These are phyloP conservation scores for Paramecium tetraurelia DNA, from an alignment of 73 alveolate species.

Conservation along the genomic window DNA sequence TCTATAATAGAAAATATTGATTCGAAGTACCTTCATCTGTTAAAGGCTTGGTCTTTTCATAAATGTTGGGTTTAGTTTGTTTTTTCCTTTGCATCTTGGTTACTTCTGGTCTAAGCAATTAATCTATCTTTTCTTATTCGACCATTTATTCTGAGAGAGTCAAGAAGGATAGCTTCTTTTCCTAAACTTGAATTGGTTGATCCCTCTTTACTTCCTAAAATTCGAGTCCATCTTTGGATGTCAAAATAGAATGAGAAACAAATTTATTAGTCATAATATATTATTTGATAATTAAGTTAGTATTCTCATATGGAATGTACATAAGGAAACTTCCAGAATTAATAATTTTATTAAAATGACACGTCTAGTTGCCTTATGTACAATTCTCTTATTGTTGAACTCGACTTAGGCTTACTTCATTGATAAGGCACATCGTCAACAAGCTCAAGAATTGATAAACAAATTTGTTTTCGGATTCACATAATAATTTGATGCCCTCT, in stretches of 20 bases:
- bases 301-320: not conserved
- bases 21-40: slow-evolving; percentile 17
- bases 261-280: not conserved
- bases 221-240: slow-evolving; percentile 39
- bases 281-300: not conserved
- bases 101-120: not conserved
- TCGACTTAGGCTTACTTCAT: not conserved
- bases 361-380: not conserved
- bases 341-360: not conserved
- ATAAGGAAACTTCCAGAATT: not conserved
- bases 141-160: not conserved
- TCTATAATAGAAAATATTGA: not conserved
- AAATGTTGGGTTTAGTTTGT: slow-evolving; percentile 1
- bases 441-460: not conserved
- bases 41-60: slow-evolving; percentile 33
- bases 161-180: not conserved
- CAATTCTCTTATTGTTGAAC: not conserved
- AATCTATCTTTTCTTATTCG: not conserved
- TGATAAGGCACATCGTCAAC: not conserved
- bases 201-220: slow-evolving; percentile 25
- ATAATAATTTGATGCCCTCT: not conserved
- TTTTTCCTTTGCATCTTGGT: not conserved
- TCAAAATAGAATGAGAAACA: slow-evolving; percentile 1
- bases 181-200: not conserved
- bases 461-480: not conserved